Conservation (phyloP, 768 basidiomycete species). For the Boletellus ananas region DNA sequence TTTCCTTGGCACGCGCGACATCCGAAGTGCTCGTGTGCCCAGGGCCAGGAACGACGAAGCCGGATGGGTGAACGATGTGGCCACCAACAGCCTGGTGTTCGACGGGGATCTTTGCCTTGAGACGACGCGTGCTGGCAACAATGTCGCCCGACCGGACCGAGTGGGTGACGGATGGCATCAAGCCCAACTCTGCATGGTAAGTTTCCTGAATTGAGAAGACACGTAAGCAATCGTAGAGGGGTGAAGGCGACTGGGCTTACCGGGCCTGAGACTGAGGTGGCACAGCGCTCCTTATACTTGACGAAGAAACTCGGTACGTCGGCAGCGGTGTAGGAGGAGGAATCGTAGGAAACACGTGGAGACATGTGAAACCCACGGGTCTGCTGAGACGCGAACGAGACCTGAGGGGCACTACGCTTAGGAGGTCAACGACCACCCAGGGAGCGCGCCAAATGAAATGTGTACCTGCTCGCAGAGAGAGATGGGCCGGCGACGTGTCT, state of each 20-base stretch:
- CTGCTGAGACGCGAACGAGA: conserved; percentile 7
- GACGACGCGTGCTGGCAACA: conserved; percentile 27
- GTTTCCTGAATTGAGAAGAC: background rate
- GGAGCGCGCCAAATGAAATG: conserved; percentile 29
- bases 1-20: conserved; percentile 24
- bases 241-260: conserved; percentile 3
- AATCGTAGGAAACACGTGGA: conserved; percentile 9
- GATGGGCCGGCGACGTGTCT: conserved; percentile 26
- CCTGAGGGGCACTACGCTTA: conserved; percentile 14
- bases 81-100: conserved; percentile 21
- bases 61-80: conserved; percentile 23
- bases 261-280: background rate
- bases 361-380: conserved; percentile 26
- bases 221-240: background rate
- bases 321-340: conserved; percentile 25
- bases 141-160: conserved; percentile 23
- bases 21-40: conserved; percentile 25
- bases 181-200: conserved; percentile 10
- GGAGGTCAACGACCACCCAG: conserved; percentile 26
- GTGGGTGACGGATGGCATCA: conserved; percentile 23
- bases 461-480: conserved; percentile 35
- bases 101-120: conserved; percentile 26
- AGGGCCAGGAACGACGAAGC: conserved; percentile 29
- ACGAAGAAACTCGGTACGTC: conserved; percentile 28
- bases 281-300: conserved; percentile 24